Conservation (phyloP, 805 yeast species). For the Wickerhamomyces ciferrii region DNA sequence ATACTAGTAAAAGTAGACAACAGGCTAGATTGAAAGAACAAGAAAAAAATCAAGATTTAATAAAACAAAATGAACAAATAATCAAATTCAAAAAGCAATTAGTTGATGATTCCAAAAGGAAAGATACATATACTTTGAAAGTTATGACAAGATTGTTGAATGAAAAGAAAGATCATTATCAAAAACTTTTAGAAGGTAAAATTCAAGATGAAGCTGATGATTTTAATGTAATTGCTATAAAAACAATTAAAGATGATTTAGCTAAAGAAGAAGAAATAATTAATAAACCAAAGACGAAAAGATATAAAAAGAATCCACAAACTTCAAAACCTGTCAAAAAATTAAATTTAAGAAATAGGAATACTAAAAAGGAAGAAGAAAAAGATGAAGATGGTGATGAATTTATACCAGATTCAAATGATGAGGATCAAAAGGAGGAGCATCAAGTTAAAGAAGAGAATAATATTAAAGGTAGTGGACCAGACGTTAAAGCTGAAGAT, state of each 20-base stretch:
- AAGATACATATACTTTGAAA: slow-evolving; percentile 10
- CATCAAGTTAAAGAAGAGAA: neutral
- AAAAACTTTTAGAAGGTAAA: slow-evolving; percentile 12
- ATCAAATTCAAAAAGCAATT: slow-evolving; percentile 8
- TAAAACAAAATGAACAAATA: neutral
- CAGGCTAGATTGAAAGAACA: slow-evolving; percentile 1
- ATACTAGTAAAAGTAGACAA: neutral
- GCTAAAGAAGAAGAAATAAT: slow-evolving; percentile 2
- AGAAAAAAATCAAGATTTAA: neutral
- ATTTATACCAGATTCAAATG: slow-evolving; percentile 2
- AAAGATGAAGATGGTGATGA: slow-evolving; percentile 8
- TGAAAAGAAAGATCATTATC: slow-evolving; percentile 14
- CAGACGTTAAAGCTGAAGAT: neutral
- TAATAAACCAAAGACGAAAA: neutral
- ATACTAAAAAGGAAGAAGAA: slow-evolving; percentile 3
- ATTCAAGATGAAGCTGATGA: slow-evolving; percentile 11
- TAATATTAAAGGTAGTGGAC: too few relatives aligned
- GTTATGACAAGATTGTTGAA: slow-evolving; percentile 17
- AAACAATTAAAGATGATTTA: slow-evolving; percentile 5
- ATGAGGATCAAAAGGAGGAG: slow-evolving; percentile 1
- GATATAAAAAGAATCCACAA: neutral
- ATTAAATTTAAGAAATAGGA: neutral
- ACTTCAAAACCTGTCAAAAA: slow-evolving; percentile 4
- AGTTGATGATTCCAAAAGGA: slow-evolving; percentile 2
- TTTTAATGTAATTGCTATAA: slow-evolving; percentile 9